Evolutionary conservation across 2,329 filamentous ascomycete genomes (phyloP).

Genomic region (Nectriaceae sp.): DNA sequence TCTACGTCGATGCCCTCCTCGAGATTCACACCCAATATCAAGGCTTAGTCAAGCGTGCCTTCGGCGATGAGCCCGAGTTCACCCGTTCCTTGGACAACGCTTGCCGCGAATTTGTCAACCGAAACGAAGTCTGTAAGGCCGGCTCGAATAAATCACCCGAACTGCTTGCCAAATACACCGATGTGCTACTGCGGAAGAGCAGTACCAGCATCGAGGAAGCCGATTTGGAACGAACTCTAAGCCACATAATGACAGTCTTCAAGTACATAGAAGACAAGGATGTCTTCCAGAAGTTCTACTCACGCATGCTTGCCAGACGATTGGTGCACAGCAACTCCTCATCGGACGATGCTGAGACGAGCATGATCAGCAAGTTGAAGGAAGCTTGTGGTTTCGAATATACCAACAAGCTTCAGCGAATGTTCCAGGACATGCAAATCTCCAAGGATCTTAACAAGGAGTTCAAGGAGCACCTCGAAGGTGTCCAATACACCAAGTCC

Average conservation of each 20-base stretch:
- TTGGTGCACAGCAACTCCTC: conserved; percentile 94
- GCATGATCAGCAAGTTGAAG: conserved; percentile 99
- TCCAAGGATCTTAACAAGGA: conserved; percentile 93
- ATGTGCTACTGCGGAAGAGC: conserved; percentile 89
- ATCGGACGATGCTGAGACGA: conserved; percentile 95
- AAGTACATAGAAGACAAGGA: conserved; percentile 99
- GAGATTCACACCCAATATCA: conserved; percentile 95
- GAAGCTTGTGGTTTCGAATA: conserved; percentile 99
- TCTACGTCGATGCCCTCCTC: conserved; percentile 92
- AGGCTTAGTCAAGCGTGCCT: conserved; percentile 86
- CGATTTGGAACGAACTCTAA: conserved; percentile 84
- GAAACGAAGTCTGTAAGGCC: conserved; percentile 93
- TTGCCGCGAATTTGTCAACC: conserved; percentile 96
- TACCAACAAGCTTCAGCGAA: conserved; percentile 98
- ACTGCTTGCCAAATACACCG: conserved; percentile 91
- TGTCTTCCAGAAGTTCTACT: conserved; percentile 99
- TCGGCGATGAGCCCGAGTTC: conserved; percentile 95
- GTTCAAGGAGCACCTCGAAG: conserved; percentile 76
- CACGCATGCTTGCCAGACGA: conserved; percentile 91
- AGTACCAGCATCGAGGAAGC: conserved; percentile 91
- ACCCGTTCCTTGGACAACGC: conserved; percentile 95
- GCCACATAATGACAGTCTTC: conserved; percentile 98
- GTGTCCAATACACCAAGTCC: conserved; percentile 60
- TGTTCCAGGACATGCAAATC: conserved; percentile 99
- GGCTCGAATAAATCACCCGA: conserved; percentile 94